Evolutionary conservation across 768 basidiomycete species (phyloP), one percentile per base, ranked within the genome.

Genomic region (Termitomyces sp.): DNA sequence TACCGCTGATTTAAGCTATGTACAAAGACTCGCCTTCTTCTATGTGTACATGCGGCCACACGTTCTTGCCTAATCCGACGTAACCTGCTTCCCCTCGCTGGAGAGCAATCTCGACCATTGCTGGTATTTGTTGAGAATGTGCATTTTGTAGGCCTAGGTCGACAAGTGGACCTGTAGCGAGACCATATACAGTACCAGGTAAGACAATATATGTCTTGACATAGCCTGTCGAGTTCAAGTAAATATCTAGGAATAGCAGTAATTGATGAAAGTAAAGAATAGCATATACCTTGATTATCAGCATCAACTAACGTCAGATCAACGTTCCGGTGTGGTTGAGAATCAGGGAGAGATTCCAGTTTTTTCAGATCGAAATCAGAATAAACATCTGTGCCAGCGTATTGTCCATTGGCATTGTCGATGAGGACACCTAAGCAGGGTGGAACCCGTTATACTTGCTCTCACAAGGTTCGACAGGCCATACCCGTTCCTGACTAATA

Each of bases 181-280:
- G 67, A 30, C 80, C 82, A 58, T 79, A 85, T 43, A 84, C 79
- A 1, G 79, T 82, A 3, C 77, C 70, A 1, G 83, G 82, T 12
- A 80, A 61, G 50, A 85, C 62, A 55, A 84, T 81, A 64, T 82
- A 79, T 0, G 61, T 62, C 32, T 60, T 62, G 59, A 64, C 63
- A 42, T 62, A 62, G 27, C 61, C 63, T 64, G 49, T 49, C 44
- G 52, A 52, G 25, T 19, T 7, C 52, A 17, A 21, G 14, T 17
- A 17, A 16, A 10, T 12, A 25, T 11, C 47, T 14, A 35, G 23
- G 19, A 14, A 41, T 44, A 25, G 23, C 40, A 8, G 27, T 53
- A 25, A 12, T 14, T 12, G 4, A 21, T 14, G 25, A 40, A 34
- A 30, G 48, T 10, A 25, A 43, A 25, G 41, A 25, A 28, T 34